These are phyloP conservation scores for Delitschia confertaspora DNA, from an alignment of 495 filamentous ascomycete genomes.

Conservation along the genomic window DNA sequence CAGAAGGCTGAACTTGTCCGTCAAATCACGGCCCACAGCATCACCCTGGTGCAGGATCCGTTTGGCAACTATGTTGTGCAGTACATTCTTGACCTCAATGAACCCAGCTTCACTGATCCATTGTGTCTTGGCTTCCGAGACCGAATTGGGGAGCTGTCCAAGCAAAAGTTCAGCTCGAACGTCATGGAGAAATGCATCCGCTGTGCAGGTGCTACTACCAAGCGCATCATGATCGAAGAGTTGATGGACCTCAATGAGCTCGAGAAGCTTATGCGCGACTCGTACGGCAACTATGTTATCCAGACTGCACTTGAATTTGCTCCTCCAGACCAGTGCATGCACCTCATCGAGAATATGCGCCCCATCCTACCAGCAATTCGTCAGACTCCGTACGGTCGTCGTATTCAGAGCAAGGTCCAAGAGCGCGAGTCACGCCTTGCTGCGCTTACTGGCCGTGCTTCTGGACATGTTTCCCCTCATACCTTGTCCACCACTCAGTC, in stretches of 20 bases:
- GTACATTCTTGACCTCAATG: conserved; percentile 90
- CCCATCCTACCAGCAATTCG: conserved; percentile 75
- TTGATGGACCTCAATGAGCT: conserved; percentile 67
- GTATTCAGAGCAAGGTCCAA: conserved; percentile 76
- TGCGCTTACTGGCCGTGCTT: conserved; percentile 15
- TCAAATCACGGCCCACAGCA: conserved; percentile 74
- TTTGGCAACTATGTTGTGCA: conserved; percentile 98
- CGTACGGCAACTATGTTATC: conserved; percentile 93
- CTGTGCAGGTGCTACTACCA: conserved; percentile 57
- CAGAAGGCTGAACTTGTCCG: conserved; percentile 82
- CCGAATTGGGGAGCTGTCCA: conserved; percentile 67
- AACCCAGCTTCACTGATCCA: conserved; percentile 73
- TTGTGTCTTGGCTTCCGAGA: conserved; percentile 68
- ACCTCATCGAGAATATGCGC: conserved; percentile 70
- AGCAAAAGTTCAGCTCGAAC: conserved; percentile 98
- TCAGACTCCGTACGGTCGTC: conserved; percentile 83
- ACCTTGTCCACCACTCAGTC: conserved; percentile 20
- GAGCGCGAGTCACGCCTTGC: conserved; percentile 31
- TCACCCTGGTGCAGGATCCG: conserved; percentile 82
- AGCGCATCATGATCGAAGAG: conserved; percentile 75
- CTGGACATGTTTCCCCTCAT: conserved; percentile 23
- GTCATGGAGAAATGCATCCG: conserved; percentile 97
- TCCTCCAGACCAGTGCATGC: conserved; percentile 15
- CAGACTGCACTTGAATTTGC: conserved; percentile 61
- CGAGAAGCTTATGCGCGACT: conserved; percentile 78